Percentiles rank a stretch among this genome's conserved stretches.
phyloP scores from a whole-genome alignment of 805 yeast genomes.

The Vanderwaltozyma polyspora region DNA sequence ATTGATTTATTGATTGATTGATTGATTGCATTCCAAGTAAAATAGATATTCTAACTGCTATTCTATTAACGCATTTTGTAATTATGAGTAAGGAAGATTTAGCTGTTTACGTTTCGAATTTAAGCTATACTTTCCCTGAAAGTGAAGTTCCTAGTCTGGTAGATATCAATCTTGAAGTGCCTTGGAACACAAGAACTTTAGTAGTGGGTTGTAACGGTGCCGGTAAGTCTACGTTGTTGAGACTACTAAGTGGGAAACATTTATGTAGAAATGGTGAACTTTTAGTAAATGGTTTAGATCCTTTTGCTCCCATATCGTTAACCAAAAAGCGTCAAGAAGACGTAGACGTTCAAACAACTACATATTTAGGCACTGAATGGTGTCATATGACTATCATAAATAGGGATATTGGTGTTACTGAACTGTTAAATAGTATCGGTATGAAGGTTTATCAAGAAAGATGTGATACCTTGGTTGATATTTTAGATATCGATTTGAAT shows the following conservation, averaged over 20 bases:
- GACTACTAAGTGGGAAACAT: constrained; percentile 83
- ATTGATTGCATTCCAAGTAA: too few species aligned
- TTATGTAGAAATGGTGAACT: constrained; percentile 65
- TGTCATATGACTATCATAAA: constrained; percentile 83
- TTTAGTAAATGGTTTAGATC: constrained; percentile 72
- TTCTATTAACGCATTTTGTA: too few species aligned
- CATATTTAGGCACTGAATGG: constrained; percentile 97
- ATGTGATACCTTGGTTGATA: constrained; percentile 60
- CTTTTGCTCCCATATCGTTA: constrained; percentile 50
- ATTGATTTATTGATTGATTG: too few species aligned
- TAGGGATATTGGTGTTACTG: constrained; percentile 80
- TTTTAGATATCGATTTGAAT: constrained; percentile 72
- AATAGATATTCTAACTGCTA: too few species aligned
- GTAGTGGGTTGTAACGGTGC: constrained; percentile 95
- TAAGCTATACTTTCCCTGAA: constrained; percentile 59
- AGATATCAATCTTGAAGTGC: constrained; percentile 48
- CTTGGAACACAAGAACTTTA: constrained; percentile 64
- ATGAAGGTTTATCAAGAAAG: constrained; percentile 65
- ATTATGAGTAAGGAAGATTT: too few species aligned
- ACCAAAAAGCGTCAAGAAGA: constrained; percentile 29
- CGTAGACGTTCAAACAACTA: constrained; percentile 40
- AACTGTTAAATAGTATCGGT: constrained; percentile 71
- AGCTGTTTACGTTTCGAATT: constrained; percentile 49
- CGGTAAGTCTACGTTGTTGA: constrained; percentile 83
- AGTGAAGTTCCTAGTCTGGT: constrained; percentile 54